Evolutionary conservation across 1,284 basidiomycete genomes (phyloP).

Genomic region (Heterobasidion occidentale): DNA sequence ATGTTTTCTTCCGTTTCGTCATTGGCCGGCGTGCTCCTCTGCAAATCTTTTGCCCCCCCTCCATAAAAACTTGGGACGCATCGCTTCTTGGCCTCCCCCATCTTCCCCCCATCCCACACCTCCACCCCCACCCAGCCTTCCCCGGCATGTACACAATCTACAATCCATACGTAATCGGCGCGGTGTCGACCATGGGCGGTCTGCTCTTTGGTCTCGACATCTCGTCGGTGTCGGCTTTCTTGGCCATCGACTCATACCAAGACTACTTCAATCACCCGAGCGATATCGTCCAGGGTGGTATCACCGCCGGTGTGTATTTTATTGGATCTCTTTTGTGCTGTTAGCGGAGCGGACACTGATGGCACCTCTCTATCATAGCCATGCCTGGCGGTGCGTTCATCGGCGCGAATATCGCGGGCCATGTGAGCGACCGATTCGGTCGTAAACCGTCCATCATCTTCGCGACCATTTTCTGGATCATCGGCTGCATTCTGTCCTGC

Average conservation of each 20-base stretch:
- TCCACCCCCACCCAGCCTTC: background rate
- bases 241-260: background rate
- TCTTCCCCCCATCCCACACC: background rate
- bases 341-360: background rate
- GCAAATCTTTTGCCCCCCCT: no score
- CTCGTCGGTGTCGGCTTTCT: background rate
- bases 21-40: background rate
- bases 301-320: background rate
- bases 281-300: background rate
- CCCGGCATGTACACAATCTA: background rate
- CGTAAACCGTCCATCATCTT: background rate
- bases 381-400: background rate
- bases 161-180: background rate
- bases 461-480: background rate
- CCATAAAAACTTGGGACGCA: background rate
- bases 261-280: background rate
- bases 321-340: background rate
- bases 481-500: background rate
- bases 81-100: background rate
- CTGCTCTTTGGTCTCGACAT: background rate
- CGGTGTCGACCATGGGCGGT: background rate
- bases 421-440: background rate
- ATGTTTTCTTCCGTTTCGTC: background rate
- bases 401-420: background rate
- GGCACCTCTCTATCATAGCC: background rate